Evolutionary conservation across 345 rosid species (phyloP), one percentile per base, ranked within the genome.

Genomic region (Aquilaria yunnanensis): DNA sequence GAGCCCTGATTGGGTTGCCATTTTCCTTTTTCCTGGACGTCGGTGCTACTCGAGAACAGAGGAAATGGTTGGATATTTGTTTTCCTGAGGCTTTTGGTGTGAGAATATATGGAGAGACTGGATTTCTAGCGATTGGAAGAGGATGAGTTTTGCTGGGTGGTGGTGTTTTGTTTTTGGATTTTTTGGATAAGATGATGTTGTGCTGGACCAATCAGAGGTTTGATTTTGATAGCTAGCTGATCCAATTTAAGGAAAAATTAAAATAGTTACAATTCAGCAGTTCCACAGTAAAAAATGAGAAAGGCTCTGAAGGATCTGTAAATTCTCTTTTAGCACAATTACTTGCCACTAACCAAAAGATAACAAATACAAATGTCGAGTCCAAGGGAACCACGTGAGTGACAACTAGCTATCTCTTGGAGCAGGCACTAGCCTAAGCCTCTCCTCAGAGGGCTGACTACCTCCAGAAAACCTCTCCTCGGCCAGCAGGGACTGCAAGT

Each of bases 401-500:
- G 7, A 65, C 12, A 60, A 31, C 78, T 83, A 86, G 72, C 57
- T 74, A 50, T 88, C 86, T 68, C 73, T 77, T 0, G 80, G 85
- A 56, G 89, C 77, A 60, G 89, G 79, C 99, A 94, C 85, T 46
- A 94, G 65, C 41, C 84, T 75, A 50, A 94, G 65, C 41, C 83
- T 75, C 47, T 83, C 95, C 66, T 85, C 93, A 0, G 83, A 60
- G 58, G 72, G 71, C 14, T 77, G 85, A 59, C 69, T 74, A 65
- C 80, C 77, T 3, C 78, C 78, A 9, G 69, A 67, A 67, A 59
- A 34, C 49, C 79, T 71, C 79, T 90, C 97, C 73, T 94, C 96
- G 9, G 95, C 83, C 1, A 94, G 83, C 62, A 94, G 74, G 9
- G 97, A 88, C 72, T 90, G 96, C 56, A 94, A 68, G 60, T 90